These are phyloP conservation scores for Ettlia oleoabundans DNA, from an alignment of 139 green algal species.

Conservation along the genomic window DNA sequence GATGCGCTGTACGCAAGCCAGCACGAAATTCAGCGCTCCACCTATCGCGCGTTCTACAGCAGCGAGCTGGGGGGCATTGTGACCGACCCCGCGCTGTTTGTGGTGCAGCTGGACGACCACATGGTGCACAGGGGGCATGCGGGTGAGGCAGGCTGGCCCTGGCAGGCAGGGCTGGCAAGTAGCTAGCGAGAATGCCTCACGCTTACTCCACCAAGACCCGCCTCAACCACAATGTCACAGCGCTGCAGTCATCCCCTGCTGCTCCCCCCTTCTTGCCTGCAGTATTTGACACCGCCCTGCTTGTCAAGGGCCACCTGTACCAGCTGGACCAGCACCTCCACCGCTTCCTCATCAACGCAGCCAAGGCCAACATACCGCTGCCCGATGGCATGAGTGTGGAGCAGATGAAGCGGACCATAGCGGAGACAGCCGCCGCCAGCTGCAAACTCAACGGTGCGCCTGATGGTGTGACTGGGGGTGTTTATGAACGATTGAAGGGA, in stretches of 20 bases:
- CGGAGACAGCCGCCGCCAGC: conserved; percentile 82
- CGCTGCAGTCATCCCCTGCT: neutral
- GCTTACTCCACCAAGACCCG: no score
- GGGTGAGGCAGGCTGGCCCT: no score
- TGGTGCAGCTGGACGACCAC: conserved; percentile 89
- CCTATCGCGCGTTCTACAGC: conserved; percentile 76
- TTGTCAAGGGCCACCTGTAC: conserved; percentile 81
- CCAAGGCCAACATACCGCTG: conserved; percentile 61
- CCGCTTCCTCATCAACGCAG: conserved; percentile 60
- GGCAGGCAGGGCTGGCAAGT: no score
- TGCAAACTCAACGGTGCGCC: conserved; percentile 73
- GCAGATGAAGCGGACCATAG: conserved; percentile 68
- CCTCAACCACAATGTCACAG: no score
- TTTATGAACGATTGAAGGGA: no score
- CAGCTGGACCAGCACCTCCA: conserved; percentile 74
- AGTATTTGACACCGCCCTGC: conserved; percentile 80
- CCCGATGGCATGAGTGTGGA: conserved; percentile 41
- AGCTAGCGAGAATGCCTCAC: no score
- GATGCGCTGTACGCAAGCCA: conserved; percentile 45
- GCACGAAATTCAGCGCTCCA: conserved; percentile 19
- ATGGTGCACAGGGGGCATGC: conserved; percentile 87
- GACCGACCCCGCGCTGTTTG: conserved; percentile 79
- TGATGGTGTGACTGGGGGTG: no score
- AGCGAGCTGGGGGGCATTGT: conserved; percentile 83
- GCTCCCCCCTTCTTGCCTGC: neutral